Evolutionary conservation across 75 land plant genomes (phyloP).

Genomic region (Isoetes taiwanensis): DNA sequence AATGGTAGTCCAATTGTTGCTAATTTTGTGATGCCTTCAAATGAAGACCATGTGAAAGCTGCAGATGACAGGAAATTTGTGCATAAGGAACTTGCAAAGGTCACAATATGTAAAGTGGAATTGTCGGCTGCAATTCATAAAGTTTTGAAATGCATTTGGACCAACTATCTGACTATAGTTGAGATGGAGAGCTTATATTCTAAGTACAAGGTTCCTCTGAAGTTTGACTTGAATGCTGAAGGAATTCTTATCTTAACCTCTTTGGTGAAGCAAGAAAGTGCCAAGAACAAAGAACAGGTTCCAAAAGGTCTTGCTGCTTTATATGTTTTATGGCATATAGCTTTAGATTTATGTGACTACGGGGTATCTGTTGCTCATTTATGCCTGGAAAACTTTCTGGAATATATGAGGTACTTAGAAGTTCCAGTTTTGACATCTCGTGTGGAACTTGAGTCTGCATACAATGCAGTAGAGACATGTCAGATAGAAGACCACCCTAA

Average conservation of each 20-base stretch:
- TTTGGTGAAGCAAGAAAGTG: background rate
- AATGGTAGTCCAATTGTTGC: no score
- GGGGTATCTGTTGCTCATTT: constrained; percentile 7
- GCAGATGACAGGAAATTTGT: no score
- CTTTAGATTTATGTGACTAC: constrained; percentile 3
- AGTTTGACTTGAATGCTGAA: background rate
- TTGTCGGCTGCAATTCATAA: no score
- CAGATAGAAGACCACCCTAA: constrained; percentile 4
- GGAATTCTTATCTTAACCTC: background rate
- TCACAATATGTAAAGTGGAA: no score
- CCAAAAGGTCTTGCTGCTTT: background rate
- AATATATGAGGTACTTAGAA: constrained; percentile 5
- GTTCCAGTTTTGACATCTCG: background rate
- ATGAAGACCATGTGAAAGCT: no score
- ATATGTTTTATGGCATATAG: constrained; percentile 5
- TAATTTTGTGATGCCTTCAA: no score
- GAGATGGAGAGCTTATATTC: no score
- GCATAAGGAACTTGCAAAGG: no score
- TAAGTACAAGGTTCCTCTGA: background rate
- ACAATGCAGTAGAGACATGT: constrained; percentile 5
- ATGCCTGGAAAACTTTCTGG: constrained; percentile 6
- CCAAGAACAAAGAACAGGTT: constrained; percentile 1
- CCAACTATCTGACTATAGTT: background rate
- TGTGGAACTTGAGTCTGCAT: constrained; percentile 1
- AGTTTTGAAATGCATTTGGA: background rate